Conservation (phyloP, 768 basidiomycete species). For the Leccinum pellstonianum region DNA sequence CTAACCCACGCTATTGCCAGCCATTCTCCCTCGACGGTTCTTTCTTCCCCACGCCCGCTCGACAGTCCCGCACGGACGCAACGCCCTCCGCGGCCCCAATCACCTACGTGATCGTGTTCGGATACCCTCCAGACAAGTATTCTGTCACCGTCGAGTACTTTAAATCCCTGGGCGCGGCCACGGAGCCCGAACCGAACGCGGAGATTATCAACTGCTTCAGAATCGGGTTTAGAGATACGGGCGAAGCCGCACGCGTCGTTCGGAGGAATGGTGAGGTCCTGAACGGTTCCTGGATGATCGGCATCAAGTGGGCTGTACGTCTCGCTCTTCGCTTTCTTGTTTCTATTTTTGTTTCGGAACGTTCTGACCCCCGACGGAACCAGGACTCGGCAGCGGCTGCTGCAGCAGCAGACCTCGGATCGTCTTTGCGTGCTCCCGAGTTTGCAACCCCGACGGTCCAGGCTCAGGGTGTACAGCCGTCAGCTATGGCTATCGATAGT, state of each 20-base stretch:
- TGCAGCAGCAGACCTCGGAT: conserved; percentile 52
- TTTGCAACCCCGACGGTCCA: conserved; percentile 2
- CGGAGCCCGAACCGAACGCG: conserved; percentile 62
- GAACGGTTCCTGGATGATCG: conserved; percentile 77
- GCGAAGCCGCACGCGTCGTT: conserved; percentile 76
- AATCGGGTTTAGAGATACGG: conserved; percentile 68
- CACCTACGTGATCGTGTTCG: conserved; percentile 76
- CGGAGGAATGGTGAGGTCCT: conserved; percentile 82
- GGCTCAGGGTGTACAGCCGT: conserved; percentile 25
- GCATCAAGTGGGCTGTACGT: conserved; percentile 83
- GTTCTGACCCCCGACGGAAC: conserved; percentile 4
- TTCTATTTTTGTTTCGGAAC: background rate
- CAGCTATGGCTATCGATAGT: conserved; percentile 50
- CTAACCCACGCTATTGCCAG: conserved; percentile 2
- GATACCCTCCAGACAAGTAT: conserved; percentile 83
- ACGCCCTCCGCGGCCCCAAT: conserved; percentile 39
- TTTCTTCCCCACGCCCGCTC: conserved; percentile 14
- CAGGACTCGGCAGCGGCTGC: conserved; percentile 54
- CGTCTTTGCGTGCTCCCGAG: conserved; percentile 22
- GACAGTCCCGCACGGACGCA: conserved; percentile 25
- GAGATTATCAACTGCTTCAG: conserved; percentile 81
- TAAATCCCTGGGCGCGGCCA: conserved; percentile 66
- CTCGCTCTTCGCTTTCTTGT: background rate
- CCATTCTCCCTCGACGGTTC: conserved; percentile 24
- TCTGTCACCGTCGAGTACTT: conserved; percentile 72